These are phyloP conservation scores for Poa annua DNA, from an alignment of 176 grass and related monocot species.

Conservation along the genomic window DNA sequence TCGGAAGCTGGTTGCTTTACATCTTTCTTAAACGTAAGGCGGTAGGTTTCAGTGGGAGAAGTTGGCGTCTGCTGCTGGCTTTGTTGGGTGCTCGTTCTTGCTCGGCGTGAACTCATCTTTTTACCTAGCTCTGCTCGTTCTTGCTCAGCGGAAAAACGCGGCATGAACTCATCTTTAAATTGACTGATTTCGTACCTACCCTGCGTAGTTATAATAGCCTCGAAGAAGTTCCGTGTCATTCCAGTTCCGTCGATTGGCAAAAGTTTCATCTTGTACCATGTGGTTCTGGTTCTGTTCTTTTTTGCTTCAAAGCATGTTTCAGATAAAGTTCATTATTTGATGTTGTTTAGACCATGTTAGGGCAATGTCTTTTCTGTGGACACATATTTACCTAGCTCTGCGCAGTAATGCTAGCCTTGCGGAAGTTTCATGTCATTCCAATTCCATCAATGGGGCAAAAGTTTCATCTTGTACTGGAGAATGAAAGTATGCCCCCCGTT, in stretches of 20 bases:
- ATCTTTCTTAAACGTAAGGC: not conserved
- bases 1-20: not conserved
- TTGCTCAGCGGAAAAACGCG: too few species aligned
- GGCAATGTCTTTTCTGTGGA: too few species aligned
- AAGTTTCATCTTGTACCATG: constrained; percentile 13
- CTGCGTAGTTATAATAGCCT: not conserved
- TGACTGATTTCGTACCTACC: not conserved
- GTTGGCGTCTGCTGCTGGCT: not conserved
- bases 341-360: not conserved
- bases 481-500: not conserved
- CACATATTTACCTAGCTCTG: not conserved
- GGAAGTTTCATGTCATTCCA: not conserved
- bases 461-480: not conserved
- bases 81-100: not conserved
- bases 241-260: not conserved
- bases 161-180: not conserved
- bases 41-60: not conserved
- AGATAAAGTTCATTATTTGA: not conserved
- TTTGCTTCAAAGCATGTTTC: constrained; percentile 13
- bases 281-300: not conserved
- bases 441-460: not conserved
- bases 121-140: not conserved
- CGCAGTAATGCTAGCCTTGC: not conserved
- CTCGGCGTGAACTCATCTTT: not conserved
- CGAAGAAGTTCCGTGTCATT: not conserved